Base-by-base conservation (phyloP, 768 basidiomycete genomes). In the Mycena floridula region DNA sequence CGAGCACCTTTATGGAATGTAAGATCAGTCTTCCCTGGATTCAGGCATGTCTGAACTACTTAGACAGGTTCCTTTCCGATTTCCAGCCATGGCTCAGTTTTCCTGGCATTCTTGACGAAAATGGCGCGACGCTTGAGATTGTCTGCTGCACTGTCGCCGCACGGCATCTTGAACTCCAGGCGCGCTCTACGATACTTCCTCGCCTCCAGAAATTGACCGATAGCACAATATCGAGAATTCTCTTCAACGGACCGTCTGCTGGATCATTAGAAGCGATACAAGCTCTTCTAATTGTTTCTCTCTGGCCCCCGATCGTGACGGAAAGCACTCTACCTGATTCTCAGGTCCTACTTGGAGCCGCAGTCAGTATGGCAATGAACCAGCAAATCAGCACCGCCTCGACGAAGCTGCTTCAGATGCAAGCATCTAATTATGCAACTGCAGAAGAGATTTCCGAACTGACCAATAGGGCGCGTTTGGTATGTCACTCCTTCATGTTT, bases 71-170 rank as follows among this genome's bases (percentile, higher is more conserved):
- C 42, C 67, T 73, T 43, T 59, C 59, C 39, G 60, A 61, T 18
- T 73, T 74, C 43, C 59, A 51, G 12, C 73, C 73, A 21, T 74
- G 73, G 73, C 43, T 74, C 16, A 62, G 60, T 41, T 49, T 73
- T 9, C 68, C 67, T 5, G 66, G 62, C 2, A 54, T 51, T 25
- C 57, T 56, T 5, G 62, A 62, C 37, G 57, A 55, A 3, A 43
- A 50, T 16, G 39, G 54, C 35, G 57, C 64, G 11, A 50, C 73
- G 18, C 55, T 74, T 15, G 63, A 69, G 38, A 60, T 74, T 25
- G 70, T 69, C 9, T 67, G 74, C 22, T 75, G 73, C 46, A 68
- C 68, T 28, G 54, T 75, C 21, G 67, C 73, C 13, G 68, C 70
- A 25, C 59, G 73, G 30, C 73, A 75, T 51, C 52, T 74, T 2